Conservation (phyloP, 2,329 filamentous ascomycete species). For the Geosmithia putterillii region DNA sequence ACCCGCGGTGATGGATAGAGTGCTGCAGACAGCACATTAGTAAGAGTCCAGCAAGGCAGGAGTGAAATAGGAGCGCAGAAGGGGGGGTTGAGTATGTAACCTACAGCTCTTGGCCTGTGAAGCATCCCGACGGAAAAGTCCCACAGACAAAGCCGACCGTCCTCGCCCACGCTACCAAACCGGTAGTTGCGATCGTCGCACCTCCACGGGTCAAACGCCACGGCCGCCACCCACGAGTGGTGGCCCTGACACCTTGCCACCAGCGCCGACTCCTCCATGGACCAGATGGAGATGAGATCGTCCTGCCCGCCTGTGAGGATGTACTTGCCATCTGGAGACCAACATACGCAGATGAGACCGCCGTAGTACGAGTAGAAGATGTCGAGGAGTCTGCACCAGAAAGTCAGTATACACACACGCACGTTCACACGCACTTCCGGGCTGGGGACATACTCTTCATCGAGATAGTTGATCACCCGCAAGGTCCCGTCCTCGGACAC, state of each 20-base stretch:
- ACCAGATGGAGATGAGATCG: constrained; percentile 94
- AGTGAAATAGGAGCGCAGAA: not conserved
- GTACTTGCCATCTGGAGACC: constrained; percentile 96
- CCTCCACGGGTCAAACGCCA: constrained; percentile 93
- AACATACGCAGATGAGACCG: constrained; percentile 83
- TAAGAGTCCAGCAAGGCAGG: constrained; percentile 3
- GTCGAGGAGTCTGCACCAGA: constrained; percentile 55
- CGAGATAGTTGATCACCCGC: constrained; percentile 81
- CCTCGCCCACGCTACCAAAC: constrained; percentile 91
- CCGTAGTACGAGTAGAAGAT: constrained; percentile 89
- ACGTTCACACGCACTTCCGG: not conserved
- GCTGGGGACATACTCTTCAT: constrained; percentile 57
- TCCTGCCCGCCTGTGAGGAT: constrained; percentile 92
- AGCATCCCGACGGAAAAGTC: constrained; percentile 97
- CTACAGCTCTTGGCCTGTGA: constrained; percentile 72
- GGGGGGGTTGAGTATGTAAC: constrained; percentile 18
- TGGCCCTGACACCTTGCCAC: constrained; percentile 91
- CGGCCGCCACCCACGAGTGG: constrained; percentile 86
- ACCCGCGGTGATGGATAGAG: constrained; percentile 1
- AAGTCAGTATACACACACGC: not conserved
- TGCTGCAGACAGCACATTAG: not conserved
- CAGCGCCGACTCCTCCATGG: constrained; percentile 66
- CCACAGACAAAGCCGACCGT: constrained; percentile 84
- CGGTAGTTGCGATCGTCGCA: constrained; percentile 93
- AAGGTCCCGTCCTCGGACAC: constrained; percentile 87